These are phyloP conservation scores for Pestalotiopsis sp. DNA, from an alignment of 2,329 filamentous ascomycete genomes.

Conservation along the genomic window DNA sequence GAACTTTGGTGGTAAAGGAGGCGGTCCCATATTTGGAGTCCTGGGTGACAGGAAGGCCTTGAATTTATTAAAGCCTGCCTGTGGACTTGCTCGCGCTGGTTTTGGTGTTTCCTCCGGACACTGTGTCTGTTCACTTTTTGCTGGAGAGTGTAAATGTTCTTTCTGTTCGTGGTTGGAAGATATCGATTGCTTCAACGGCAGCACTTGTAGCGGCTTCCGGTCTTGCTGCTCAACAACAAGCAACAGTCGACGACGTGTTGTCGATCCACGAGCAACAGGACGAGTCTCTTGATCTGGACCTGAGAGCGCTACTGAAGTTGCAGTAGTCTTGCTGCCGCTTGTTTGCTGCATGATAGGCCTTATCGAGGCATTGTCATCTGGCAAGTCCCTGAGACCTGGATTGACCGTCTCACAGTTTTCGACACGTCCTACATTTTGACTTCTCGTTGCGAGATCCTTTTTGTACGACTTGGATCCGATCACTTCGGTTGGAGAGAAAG, in stretches of 20 bases:
- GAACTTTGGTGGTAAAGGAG: conserved; percentile 27
- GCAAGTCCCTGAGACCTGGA: background rate
- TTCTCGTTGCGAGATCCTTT: background rate
- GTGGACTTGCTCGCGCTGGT: background rate
- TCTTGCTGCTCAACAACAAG: background rate
- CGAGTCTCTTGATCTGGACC: background rate
- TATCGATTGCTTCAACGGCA: background rate
- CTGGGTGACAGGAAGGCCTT: background rate
- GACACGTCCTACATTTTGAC: background rate
- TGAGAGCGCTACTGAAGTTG: background rate
- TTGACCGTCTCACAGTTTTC: background rate
- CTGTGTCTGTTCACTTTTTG: background rate
- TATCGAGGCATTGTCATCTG: background rate
- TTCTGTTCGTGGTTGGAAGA: too few species aligned
- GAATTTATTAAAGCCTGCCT: background rate
- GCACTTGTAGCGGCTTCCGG: background rate
- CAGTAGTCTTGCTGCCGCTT: background rate
- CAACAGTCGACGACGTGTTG: background rate
- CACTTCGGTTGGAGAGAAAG: background rate
- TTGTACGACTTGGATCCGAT: background rate
- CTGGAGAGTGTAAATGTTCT: background rate
- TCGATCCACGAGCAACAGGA: background rate
- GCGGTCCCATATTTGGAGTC: conserved; percentile 25
- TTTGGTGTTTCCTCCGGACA: background rate
- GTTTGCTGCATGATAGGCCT: background rate